Evolutionary conservation across 441 rosid genomes (phyloP), one percentile per base, ranked within the genome.

Genomic region (Adansonia grandidieri): DNA sequence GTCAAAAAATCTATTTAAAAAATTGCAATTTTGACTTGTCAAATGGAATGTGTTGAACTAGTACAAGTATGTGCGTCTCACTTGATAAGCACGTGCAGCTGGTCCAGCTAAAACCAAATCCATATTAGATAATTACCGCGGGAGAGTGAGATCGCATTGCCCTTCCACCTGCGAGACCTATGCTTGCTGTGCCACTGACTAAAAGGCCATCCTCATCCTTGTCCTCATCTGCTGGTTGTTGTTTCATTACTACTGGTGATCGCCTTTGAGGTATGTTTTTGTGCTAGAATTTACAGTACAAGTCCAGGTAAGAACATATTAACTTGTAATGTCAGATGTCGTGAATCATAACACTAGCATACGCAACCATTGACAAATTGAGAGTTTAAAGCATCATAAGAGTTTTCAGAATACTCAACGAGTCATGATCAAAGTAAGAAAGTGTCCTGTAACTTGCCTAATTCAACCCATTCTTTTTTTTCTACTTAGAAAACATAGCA

Each of bases 111-210:
- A 77, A 13, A 56, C 48, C 53, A 67, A 63, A 24, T 4, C 37
- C 24, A 44, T 20, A 66, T n/a, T 1, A 65, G 19, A 10, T 54
- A 57, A 75, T 81, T 86, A 88, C 91, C 89, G 81, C 73, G 58
- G 89, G 87, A 78, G 91, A 85, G 71, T 76, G 84, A 47, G 87
- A 77, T 48, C 68, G 83, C 83, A 76, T 81, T 67, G 86, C 64
- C 71, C 83, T 84, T 79, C 86, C 88, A 73, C 84, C 83, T 37
- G 85, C 85, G n/a, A 82, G 88, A 53, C 91, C 85, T 61, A 86
- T 80, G 62, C 87, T 82, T 15, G 85, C 74, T 47, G 77, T 78
- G 76, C 74, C 80, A 77, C 82, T 80, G 62, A 76, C 77, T 73
- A 77, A 82, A 72, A 72, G 75, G 53, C 78, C 84, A 76, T 79